Evolutionary conservation across 1,284 basidiomycete species (phyloP), one percentile per base, ranked within the genome.

Genomic region (Neonothopanus nambi): DNA sequence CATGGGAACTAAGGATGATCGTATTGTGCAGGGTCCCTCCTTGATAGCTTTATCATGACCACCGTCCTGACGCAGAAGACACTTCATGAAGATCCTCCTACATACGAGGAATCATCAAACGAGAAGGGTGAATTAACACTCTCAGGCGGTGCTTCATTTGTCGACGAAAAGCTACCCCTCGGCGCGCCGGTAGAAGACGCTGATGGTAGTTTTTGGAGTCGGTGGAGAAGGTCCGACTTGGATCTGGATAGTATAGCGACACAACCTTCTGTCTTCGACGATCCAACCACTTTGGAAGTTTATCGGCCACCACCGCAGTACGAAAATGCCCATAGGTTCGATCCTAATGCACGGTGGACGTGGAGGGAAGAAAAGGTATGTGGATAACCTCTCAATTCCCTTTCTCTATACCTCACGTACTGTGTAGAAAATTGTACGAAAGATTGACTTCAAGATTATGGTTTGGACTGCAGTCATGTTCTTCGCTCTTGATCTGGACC

Each of bases 311-410:
- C 79, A 28, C 67, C 74, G 3, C 61, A 71, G 40, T 87, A 82
- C 60, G 85, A 87, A 66, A 86, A 85, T 59, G 57, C 70, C 1
- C 82, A 86, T 63, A 73, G 82, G 5, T 89, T 89, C 61, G 83
- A 90, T 62, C 81, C 82, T 0, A 51, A 69, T 13, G 85, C 86
- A 18, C 76, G 85, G 6, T 90, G 87, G 87, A 89, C 86, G 9
- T 85, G 80, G 77, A 66, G 80, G 35, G 85, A 90, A 64, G 87
- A 89, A 66, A 73, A 73, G 63, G 79, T 79, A 55, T 21, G 71
- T 64, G 5, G 9, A 17, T 15, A 26, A 6, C 30, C 38, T 42
- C 15, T 33, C 48, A 17, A 37, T 33, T 51, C 7, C n/a, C 18
- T 21, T 18, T 9, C 15, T 24, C 15, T 20, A 36, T 35, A 23